Evolutionary conservation across 495 filamentous ascomycete genomes (phyloP).

Genomic region (Penicillium silybi): DNA sequence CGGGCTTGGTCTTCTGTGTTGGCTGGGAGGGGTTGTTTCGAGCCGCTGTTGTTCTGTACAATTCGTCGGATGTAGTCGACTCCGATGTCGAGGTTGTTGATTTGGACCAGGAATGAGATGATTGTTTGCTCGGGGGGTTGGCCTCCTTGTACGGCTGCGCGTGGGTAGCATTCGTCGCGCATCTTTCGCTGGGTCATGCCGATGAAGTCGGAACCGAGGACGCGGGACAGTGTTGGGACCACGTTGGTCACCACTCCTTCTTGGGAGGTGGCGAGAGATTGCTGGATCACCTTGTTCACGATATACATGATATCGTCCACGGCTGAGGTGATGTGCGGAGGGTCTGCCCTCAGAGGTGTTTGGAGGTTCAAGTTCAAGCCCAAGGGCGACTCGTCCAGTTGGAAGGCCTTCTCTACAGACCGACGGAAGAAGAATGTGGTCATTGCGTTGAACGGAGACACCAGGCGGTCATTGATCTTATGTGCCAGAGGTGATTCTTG

Average conservation of each 20-base stretch:
- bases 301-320: constrained; percentile 99
- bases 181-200: constrained; percentile 97
- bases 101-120: constrained; percentile 81
- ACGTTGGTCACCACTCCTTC: constrained; percentile 68
- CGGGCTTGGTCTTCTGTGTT: constrained; percentile 13
- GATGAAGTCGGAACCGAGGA: constrained; percentile 91
- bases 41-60: constrained; percentile 59
- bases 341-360: constrained; percentile 62
- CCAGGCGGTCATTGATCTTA: constrained; percentile 71
- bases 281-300: constrained; percentile 83
- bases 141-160: constrained; percentile 65
- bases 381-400: constrained; percentile 88
- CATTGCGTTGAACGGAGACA: constrained; percentile 77
- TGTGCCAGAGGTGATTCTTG: constrained; percentile 66
- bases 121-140: constrained; percentile 80
- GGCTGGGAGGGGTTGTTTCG: constrained; percentile 25
- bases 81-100: constrained; percentile 90
- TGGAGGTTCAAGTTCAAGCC: constrained; percentile 71
- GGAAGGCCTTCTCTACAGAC: constrained; percentile 95
- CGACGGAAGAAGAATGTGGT: constrained; percentile 94
- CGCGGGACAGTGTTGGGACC: constrained; percentile 72
- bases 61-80: constrained; percentile 88
- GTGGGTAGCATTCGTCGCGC: constrained; percentile 90
- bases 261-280: constrained; percentile 82
- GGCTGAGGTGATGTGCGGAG: constrained; percentile 89